Conservation (phyloP, 2,329 filamentous ascomycete genomes). For the Aspergillus sp. region DNA sequence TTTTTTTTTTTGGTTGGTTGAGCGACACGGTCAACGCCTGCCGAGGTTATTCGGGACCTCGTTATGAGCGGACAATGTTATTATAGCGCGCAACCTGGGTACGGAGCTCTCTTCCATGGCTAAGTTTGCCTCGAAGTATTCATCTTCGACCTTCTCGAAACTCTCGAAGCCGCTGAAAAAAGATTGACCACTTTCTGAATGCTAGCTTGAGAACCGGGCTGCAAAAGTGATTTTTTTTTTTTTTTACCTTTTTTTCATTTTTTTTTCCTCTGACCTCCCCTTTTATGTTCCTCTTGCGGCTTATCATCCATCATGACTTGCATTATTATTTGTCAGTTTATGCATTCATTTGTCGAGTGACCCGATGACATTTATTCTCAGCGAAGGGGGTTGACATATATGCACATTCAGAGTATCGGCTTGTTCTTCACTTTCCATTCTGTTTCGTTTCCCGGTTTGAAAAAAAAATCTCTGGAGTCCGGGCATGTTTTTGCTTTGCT, state of each 20-base stretch:
- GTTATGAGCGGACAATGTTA: slow-evolving; percentile 46
- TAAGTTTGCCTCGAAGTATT: slow-evolving; percentile 55
- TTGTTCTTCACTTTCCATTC: slow-evolving; percentile 16
- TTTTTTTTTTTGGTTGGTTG: slow-evolving; percentile 38
- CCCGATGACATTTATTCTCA: slow-evolving; percentile 23
- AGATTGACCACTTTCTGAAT: slow-evolving; percentile 54
- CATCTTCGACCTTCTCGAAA: slow-evolving; percentile 51
- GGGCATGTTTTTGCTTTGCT: slow-evolving; percentile 34
- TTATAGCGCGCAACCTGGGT: slow-evolving; percentile 33
- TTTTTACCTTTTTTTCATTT: slow-evolving; percentile 8
- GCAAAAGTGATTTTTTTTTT: slow-evolving; percentile 38
- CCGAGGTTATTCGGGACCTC: slow-evolving; percentile 56
- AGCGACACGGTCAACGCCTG: slow-evolving; percentile 49
- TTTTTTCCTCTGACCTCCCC: slow-evolving; percentile 13
- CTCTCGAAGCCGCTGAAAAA: slow-evolving; percentile 56
- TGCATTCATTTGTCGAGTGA: slow-evolving; percentile 24
- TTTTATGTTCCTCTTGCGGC: slow-evolving; percentile 17
- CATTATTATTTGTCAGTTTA: slow-evolving; percentile 22
- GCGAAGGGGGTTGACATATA: slow-evolving; percentile 24
- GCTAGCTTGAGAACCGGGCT: slow-evolving; percentile 53
- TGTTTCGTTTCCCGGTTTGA: slow-evolving; percentile 29
- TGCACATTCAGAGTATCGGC: slow-evolving; percentile 27
- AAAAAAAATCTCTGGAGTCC: slow-evolving; percentile 39
- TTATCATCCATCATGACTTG: slow-evolving; percentile 22
- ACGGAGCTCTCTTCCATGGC: slow-evolving; percentile 52